A percentile compares a stretch with the other conserved stretches of the same genome.
phyloP scores from a whole-genome alignment of 2,329 filamentous ascomycete species.

The Bimuria novae-zelandiae region DNA sequence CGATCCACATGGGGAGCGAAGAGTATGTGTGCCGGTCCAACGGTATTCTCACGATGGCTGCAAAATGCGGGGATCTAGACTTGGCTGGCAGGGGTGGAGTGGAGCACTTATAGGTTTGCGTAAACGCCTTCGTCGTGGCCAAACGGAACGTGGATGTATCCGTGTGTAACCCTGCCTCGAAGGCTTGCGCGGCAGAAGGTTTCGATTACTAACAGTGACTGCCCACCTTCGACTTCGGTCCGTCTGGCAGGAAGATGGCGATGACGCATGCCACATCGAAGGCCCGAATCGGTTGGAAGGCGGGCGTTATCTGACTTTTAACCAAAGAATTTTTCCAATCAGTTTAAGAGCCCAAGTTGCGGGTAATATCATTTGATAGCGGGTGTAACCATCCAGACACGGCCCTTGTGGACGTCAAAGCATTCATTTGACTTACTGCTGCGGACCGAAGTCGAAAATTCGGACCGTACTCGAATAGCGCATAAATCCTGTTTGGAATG shows the following conservation, averaged over 20 bases:
- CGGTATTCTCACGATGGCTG: constrained; percentile 24
- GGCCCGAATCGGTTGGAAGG: constrained; percentile 11
- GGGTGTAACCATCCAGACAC: background rate
- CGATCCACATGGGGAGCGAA: constrained; percentile 29
- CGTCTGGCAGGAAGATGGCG: background rate
- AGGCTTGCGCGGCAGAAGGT: constrained; percentile 19
- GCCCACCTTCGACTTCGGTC: background rate
- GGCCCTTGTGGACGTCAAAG: background rate
- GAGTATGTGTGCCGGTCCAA: constrained; percentile 20
- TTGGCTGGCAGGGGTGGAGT: constrained; percentile 37
- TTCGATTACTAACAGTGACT: background rate
- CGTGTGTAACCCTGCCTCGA: constrained; percentile 5
- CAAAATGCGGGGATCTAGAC: constrained; percentile 33
- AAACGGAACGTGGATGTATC: constrained; percentile 13
- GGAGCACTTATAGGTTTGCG: constrained; percentile 20
- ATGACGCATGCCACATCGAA: background rate
- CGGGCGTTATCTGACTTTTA: constrained; percentile 17
- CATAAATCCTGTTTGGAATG: no score
- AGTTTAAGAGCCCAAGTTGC: constrained; percentile 5
- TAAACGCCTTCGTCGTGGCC: constrained; percentile 19
- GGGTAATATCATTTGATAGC: constrained; percentile 7
- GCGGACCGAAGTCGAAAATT: no score
- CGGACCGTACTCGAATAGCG: no score
- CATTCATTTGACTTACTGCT: no score
- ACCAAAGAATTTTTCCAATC: constrained; percentile 5